phyloP scores from a whole-genome alignment of 2,329 filamentous ascomycete species.

The Camptophora hylomeconis region DNA sequence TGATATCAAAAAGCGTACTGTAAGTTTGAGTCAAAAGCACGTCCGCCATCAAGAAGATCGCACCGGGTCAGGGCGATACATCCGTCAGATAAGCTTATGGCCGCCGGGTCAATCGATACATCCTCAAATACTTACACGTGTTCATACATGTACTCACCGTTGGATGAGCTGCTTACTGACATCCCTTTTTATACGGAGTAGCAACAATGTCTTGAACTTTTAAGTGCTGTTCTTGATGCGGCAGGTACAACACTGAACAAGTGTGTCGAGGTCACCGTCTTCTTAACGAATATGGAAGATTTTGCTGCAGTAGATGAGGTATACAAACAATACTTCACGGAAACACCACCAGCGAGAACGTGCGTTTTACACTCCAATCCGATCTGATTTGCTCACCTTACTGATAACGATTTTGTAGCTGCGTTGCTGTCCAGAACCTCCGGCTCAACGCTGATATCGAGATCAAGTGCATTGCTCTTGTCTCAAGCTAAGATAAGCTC shows the following conservation, averaged over 20 bases:
- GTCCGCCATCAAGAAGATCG: constrained; percentile 6
- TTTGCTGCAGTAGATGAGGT: constrained; percentile 70
- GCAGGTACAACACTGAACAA: constrained; percentile 47
- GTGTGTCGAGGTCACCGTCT: constrained; percentile 55
- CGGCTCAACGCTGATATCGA: constrained; percentile 40
- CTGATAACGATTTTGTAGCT: constrained; percentile 15
- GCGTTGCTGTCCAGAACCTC: constrained; percentile 39
- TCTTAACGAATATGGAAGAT: constrained; percentile 51
- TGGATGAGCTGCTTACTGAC: no score
- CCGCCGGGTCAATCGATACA: no score
- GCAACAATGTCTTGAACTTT: constrained; percentile 31
- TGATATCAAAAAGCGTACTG: constrained; percentile 41
- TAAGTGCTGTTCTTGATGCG: constrained; percentile 45
- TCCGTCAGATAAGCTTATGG: no score
- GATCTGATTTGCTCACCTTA: not conserved
- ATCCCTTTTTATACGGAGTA: not conserved
- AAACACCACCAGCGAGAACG: constrained; percentile 43
- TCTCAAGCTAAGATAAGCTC: no score
- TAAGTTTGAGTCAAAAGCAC: constrained; percentile 21
- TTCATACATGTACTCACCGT: no score
- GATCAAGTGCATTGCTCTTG: constrained; percentile 39
- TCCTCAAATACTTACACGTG: no score
- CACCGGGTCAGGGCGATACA: no score
- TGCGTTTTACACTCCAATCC: constrained; percentile 2
- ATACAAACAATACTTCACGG: constrained; percentile 57